Evolutionary conservation across 306 rosid genomes (phyloP).

Genomic region (Astragalus membranaceus): DNA sequence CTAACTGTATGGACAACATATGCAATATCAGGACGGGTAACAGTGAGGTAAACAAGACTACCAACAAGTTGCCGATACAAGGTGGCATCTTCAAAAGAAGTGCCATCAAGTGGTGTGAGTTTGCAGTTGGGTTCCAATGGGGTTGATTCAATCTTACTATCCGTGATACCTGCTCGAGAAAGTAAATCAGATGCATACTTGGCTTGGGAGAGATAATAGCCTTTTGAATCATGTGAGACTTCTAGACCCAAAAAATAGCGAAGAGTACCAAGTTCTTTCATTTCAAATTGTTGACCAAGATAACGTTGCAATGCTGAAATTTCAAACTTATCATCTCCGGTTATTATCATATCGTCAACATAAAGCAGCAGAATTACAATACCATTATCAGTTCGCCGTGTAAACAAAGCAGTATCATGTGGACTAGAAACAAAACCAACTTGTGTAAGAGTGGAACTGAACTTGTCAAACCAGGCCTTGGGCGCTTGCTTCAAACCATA

Average conservation of each 20-base stretch:
- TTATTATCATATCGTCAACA: background rate
- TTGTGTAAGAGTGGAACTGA: background rate
- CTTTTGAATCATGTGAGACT: no score
- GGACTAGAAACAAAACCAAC: background rate
- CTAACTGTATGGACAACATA: background rate
- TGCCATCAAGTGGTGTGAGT: background rate
- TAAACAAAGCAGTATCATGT: background rate
- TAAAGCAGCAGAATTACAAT: background rate
- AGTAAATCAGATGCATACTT: background rate
- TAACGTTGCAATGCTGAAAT: background rate
- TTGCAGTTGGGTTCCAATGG: background rate
- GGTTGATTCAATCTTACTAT: background rate
- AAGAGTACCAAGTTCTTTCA: background rate
- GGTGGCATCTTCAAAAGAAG: background rate
- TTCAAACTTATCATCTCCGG: background rate
- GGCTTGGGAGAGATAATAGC: background rate
- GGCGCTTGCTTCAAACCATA: background rate
- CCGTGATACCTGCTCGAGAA: background rate
- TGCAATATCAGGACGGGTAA: background rate
- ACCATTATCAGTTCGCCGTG: background rate
- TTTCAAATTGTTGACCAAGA: background rate
- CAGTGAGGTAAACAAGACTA: background rate
- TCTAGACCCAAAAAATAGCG: background rate
- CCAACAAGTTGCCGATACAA: background rate
- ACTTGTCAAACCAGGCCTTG: background rate